Conservation (phyloP, 2,329 filamentous ascomycete genomes). For the Leptographium lundbergii region DNA sequence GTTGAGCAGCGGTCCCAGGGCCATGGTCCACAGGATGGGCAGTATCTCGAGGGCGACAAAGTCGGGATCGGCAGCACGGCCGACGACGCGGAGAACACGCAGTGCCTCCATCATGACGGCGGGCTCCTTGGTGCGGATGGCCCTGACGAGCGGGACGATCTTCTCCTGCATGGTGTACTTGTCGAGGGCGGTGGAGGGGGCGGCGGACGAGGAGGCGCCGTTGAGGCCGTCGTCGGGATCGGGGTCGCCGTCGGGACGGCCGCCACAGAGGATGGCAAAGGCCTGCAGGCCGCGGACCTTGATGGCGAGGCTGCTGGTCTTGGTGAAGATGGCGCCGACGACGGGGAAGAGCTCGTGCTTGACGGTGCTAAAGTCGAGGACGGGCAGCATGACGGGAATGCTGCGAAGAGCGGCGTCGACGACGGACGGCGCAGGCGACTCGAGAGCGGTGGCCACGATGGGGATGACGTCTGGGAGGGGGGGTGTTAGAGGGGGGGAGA, state of each 20-base stretch:
- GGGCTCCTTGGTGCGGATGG: conserved; percentile 94
- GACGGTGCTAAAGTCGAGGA: conserved; percentile 90
- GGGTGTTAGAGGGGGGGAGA: background rate
- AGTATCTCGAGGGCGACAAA: conserved; percentile 87
- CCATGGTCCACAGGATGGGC: conserved; percentile 84
- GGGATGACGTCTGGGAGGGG: conserved; percentile 62
- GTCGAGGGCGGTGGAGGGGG: conserved; percentile 70
- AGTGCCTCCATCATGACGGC: conserved; percentile 93
- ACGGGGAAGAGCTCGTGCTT: conserved; percentile 95
- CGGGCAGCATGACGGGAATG: conserved; percentile 66
- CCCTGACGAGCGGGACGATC: conserved; percentile 78
- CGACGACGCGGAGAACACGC: conserved; percentile 73
- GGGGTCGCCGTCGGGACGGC: conserved; percentile 41
- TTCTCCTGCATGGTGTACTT: conserved; percentile 99
- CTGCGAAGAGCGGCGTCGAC: conserved; percentile 76
- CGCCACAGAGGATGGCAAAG: conserved; percentile 81
- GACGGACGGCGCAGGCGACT: conserved; percentile 78
- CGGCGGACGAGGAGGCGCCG: conserved; percentile 45
- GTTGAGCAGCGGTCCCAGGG: conserved; percentile 76
- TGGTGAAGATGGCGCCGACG: conserved; percentile 80
- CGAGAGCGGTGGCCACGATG: conserved; percentile 69
- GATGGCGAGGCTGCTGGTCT: conserved; percentile 85
- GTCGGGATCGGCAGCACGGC: conserved; percentile 69
- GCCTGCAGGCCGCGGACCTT: conserved; percentile 88
- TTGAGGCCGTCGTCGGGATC: conserved; percentile 42